Conservation (phyloP, 805 yeast genomes). For the Zygosaccharomyces pseudorouxii region DNA sequence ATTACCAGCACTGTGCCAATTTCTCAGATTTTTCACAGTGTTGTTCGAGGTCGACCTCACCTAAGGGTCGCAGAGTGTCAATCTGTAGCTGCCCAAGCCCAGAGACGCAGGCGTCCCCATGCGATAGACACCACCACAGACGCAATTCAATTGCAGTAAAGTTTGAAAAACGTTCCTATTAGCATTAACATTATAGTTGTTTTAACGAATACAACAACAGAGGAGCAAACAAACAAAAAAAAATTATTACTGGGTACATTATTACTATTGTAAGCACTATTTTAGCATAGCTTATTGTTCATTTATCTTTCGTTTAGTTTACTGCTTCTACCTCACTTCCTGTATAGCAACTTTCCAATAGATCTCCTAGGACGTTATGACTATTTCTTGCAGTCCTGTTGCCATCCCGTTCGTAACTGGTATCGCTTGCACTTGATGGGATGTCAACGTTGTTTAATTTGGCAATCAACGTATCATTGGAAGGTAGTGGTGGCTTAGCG, state of each 20-base stretch:
- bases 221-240: neutral
- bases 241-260: neutral
- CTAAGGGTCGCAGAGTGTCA: conserved; percentile 1
- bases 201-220: neutral
- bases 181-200: neutral
- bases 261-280: neutral
- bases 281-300: neutral
- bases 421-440: conserved; percentile 2
- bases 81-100: conserved; percentile 2
- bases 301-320: neutral
- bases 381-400: conserved; percentile 2
- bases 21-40: conserved; percentile 4
- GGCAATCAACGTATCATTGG: conserved; percentile 1
- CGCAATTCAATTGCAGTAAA: conserved; percentile 28
- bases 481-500: neutral
- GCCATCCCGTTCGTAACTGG: conserved; percentile 1
- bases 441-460: conserved; percentile 2
- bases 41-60: conserved; percentile 3
- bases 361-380: conserved; percentile 10
- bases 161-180: conserved; percentile 17
- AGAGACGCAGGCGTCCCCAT: conserved; percentile 16
- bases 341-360: conserved; percentile 15
- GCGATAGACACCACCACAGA: conserved; percentile 33
- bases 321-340: conserved; percentile 6
- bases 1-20: neutral